Evolutionary conservation across 2,329 filamentous ascomycete species (phyloP), one percentile per base, ranked within the genome.

Genomic region (Hypoxylon sp.): DNA sequence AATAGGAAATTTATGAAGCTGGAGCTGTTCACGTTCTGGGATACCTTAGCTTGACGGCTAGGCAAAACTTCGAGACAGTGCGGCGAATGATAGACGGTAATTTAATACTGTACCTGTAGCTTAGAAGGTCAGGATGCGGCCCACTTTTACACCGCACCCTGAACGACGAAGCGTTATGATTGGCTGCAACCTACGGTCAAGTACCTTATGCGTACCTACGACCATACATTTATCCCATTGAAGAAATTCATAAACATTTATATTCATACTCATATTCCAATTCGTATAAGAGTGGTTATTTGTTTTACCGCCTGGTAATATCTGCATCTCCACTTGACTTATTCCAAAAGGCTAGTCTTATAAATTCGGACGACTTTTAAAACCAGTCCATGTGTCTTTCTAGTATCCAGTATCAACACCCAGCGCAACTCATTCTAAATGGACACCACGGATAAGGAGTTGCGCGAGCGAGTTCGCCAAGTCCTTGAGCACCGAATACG

Each of bases 401-500:
- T 29, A 37, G 37, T 46, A 27, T 25, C 9, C 9, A 52, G 37
- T 12, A 29, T 30, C 19, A 51, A 16, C 32, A 23, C 29, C 47
- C 21, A 41, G 8, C 11, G 11, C 25, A 29, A 12, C 27, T 25
- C 8, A 11, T 53, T 34, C 30, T 21, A 30, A 23, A 48, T 50
- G 30, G 43, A 46, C 16, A 71, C 23, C 9, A 76, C 75, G 71
- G 72, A 70, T 12, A 69, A 74, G 14, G 72, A 74, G 11, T 61
- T 82, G 12, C 73, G 62, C 19, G 59, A 78, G 50, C 76, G 76
- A 32, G 75, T 85, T 32, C 80, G 83, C 58, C 76, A 78, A 41
- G 78, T 76, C 16, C 79, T 90, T 21, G 78, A 81, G 32, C 83
- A 85, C 3, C 88, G 83, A 65, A 79, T 89, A 60, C 86, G 85